These are phyloP conservation scores for Solanum medicagineum DNA, from an alignment of 257 asterid genomes.

Conservation along the genomic window DNA sequence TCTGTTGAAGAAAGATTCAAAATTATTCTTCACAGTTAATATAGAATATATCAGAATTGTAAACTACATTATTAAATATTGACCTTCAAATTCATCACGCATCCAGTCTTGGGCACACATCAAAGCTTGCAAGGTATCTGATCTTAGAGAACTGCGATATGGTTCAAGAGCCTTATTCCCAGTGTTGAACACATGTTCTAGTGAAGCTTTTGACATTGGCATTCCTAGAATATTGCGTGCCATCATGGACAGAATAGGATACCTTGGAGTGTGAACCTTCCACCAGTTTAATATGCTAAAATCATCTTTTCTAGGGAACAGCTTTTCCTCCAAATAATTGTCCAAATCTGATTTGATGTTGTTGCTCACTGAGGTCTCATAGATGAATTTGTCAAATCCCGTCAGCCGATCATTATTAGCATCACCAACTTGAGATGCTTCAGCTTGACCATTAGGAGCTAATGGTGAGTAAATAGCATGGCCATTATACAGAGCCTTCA, in stretches of 20 bases:
- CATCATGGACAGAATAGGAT: conserved; percentile 83
- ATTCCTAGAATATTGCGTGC: conserved; percentile 84
- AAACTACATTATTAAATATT: neutral
- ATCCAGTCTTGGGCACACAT: conserved; percentile 91
- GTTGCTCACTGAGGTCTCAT: conserved; percentile 48
- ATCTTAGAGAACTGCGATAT: conserved; percentile 43
- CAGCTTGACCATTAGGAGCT: conserved; percentile 40
- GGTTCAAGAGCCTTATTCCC: conserved; percentile 43
- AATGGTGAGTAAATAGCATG: conserved; percentile 61
- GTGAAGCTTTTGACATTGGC: conserved; percentile 65
- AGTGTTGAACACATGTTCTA: conserved; percentile 39
- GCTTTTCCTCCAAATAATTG: conserved; percentile 80
- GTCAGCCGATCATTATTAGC: conserved; percentile 45
- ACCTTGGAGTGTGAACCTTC: conserved; percentile 87
- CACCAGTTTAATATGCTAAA: conserved; percentile 83
- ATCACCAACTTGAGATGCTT: conserved; percentile 35
- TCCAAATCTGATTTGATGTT: conserved; percentile 71
- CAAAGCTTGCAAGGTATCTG: conserved; percentile 76
- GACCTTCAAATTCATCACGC: conserved; percentile 35
- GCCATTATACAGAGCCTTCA: conserved; percentile 78
- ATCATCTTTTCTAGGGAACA: conserved; percentile 66
- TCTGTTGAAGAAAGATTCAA: neutral
- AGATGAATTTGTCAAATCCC: conserved; percentile 64
- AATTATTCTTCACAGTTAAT: neutral
- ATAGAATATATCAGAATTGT: neutral